A percentile compares a stretch with the other conserved stretches of the same genome.
These are phyloP conservation scores for Isabelozyma gotoi DNA, from an alignment of 805 yeast genomes.

Conservation along the genomic window DNA sequence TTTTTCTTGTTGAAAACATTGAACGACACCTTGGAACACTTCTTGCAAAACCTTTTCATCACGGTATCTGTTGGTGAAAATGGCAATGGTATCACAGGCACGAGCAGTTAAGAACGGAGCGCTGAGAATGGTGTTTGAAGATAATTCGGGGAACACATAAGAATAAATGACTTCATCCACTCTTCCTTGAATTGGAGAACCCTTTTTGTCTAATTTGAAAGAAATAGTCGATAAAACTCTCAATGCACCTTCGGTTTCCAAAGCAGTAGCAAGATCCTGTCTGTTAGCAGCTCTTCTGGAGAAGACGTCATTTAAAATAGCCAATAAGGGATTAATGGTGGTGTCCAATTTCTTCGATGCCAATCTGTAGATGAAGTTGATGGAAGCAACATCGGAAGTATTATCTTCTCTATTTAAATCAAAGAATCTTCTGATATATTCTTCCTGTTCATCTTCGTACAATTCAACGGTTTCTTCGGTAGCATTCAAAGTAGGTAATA, in stretches of 20 bases:
- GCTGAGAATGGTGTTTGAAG: slow-evolving; percentile 21
- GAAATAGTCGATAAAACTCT: slow-evolving; percentile 41
- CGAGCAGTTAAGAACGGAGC: slow-evolving; percentile 46
- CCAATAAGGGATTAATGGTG: slow-evolving; percentile 26
- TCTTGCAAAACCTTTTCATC: slow-evolving; percentile 37
- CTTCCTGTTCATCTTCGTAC: slow-evolving; percentile 47
- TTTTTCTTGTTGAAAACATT: slow-evolving; percentile 38
- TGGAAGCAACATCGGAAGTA: slow-evolving; percentile 51
- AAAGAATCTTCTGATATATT: slow-evolving; percentile 42
- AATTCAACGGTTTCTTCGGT: slow-evolving; percentile 37
- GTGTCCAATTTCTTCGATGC: slow-evolving; percentile 41
- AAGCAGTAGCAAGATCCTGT: slow-evolving; percentile 26
- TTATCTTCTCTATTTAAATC: slow-evolving; percentile 48
- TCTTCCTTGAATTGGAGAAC: slow-evolving; percentile 39
- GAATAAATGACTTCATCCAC: slow-evolving; percentile 38
- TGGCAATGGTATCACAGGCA: slow-evolving; percentile 46
- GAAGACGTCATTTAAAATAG: slow-evolving; percentile 34
- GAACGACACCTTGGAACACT: slow-evolving; percentile 40
- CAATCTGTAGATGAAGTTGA: slow-evolving; percentile 44
- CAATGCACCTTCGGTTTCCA: slow-evolving; percentile 42
- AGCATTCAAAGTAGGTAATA: slow-evolving; percentile 42
- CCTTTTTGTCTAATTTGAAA: slow-evolving; percentile 32
- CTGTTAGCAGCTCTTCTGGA: slow-evolving; percentile 29
- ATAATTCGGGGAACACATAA: slow-evolving; percentile 41
- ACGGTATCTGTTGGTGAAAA: slow-evolving; percentile 32